Evolutionary conservation across 495 filamentous ascomycete species (phyloP), one percentile per base, ranked within the genome.

Genomic region (Trypethelium eluteriae): DNA sequence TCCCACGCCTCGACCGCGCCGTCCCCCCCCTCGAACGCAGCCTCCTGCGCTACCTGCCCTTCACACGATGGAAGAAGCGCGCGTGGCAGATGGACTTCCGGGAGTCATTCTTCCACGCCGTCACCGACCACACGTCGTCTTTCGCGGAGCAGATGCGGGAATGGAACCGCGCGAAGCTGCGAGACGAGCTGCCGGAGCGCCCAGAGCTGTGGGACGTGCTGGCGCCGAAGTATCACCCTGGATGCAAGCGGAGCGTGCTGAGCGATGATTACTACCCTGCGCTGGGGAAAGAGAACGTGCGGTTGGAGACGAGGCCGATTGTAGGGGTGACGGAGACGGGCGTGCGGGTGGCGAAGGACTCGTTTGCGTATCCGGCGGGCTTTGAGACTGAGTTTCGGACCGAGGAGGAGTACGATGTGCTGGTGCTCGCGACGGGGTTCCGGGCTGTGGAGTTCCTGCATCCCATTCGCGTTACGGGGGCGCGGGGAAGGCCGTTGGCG

Each of bases 231-330:
- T 86, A 84, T 71, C 67, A 78, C 0, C 76, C 78, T 0, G 82
- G 84, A 0, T 86, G 83, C 69, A 86, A 85, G 72, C 69, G 84
- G n/a, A 67, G 84, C 34, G 79, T 86, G 64, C 75, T 83, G n/a
- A 72, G 73, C 7, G 83, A 86, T 71, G 82, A 86, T 67, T 84
- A 81, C 70, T 85, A 81, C 70, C 80, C 80, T 0, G 72, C 81
- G 0, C 72, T 86, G 10, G 73, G 70, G 2, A 70, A 64, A 25
- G 69, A 75, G 0, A 79, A 85, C 63, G 81, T 84, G 0, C 68
- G 65, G 2, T 73, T 85, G 35, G 83, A 86, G 66, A 85, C 82
- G 0, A 38, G 76, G 2, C 66, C 63, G 0, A 84, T 86, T 62
- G 57, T 67, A 2, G 66, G 72, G 2, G 77, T 85, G 39, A 82